Conservation (phyloP, 495 filamentous ascomycete species). For the Trichoderma parareesei region DNA sequence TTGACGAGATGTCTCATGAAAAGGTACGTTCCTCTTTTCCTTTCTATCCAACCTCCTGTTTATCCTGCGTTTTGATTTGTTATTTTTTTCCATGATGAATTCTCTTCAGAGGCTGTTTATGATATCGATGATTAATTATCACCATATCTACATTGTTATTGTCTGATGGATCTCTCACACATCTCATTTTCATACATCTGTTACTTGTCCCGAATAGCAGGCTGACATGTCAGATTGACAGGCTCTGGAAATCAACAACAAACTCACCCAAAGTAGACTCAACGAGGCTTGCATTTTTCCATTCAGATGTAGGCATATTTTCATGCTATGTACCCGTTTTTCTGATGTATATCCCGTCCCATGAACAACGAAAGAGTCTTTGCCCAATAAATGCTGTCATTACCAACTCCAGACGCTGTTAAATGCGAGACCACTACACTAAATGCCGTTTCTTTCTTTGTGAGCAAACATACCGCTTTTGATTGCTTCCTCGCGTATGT, state of each 20-base stretch:
- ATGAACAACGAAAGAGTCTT: neutral
- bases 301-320: neutral
- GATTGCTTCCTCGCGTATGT: neutral
- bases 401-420: conserved; percentile 1
- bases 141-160: conserved; percentile 31
- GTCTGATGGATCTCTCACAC: neutral
- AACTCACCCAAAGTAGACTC: too few relatives aligned
- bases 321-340: neutral
- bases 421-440: neutral
- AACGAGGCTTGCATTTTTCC: too few relatives aligned
- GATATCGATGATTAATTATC: conserved; percentile 36
- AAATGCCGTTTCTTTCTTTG: neutral
- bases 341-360: neutral
- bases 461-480: neutral
- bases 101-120: conserved; percentile 42
- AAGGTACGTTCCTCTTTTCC: conserved; percentile 15
- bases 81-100: conserved; percentile 26
- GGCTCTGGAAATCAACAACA: neutral
- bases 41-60: neutral
- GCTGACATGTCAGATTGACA: neutral
- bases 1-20: neutral
- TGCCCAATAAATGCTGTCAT: conserved; percentile 3
- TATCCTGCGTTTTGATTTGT: conserved; percentile 2
- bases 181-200: neutral
- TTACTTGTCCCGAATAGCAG: neutral